Base-by-base conservation (phyloP, 352 stramenopile species). In the Globisporangium heterothallicum region DNA sequence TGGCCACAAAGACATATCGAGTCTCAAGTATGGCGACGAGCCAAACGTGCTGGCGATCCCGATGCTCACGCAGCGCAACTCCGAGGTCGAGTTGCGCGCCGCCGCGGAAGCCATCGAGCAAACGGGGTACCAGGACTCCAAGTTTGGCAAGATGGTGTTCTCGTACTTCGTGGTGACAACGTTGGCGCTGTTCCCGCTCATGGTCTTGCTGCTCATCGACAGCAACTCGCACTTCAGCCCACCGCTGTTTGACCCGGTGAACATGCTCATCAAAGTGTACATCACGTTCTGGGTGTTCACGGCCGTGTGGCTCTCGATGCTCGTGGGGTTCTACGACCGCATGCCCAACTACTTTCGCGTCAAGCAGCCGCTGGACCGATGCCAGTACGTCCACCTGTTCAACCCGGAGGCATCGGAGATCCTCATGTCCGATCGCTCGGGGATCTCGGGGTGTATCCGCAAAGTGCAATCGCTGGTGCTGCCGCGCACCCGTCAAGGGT, bases 331-430 rank as follows among this genome's bases (percentile, higher is more conserved):
- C 22, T 49, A 41, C 38, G 47, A 48, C 26, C 45, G 47, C 32
- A 46, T 64, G 36, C 21, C 6, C 52, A 64, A 61, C 43, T 62
- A 56, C 38, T 64, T 64, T 10, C 58, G 58, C 22, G 45, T 62
- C 21, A 14, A 43, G 16, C 27, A 42, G 47, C 58, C 58, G 13
- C 49, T 64, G 13, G 52, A 61, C 29, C 35, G 46, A 3, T 64
- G 51, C 16, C 32, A 62, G 42, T 61, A 43, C 24, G 58, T 64
- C 12, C 58, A 57, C 24, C 35, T 64, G 26, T 61, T 61, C 52
- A 62, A 64, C 34, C 50, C 58, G 10, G 46, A 69, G 10, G 25
- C 32, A 4, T 55, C 44, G 14, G 58, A 64, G 36, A 54, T 66
- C 44, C 34, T 63, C 30, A 42, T 59, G 49, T 49, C 35, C 22